These are phyloP conservation scores for Jacaranda copaia DNA, from an alignment of 257 asterid species.

Conservation along the genomic window DNA sequence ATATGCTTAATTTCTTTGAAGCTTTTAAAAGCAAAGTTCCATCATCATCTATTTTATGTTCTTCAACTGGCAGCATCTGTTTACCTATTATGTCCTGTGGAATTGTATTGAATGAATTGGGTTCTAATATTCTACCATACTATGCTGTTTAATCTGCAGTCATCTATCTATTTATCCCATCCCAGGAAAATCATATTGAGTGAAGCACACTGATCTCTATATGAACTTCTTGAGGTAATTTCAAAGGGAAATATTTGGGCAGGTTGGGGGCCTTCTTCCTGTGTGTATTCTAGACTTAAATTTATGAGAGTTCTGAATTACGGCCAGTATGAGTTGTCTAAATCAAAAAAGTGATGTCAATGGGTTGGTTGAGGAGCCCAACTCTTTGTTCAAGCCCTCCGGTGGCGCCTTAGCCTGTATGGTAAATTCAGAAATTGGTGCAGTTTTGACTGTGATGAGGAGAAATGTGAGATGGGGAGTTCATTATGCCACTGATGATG, in stretches of 20 bases:
- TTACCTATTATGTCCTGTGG: not conserved
- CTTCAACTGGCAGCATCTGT: not conserved
- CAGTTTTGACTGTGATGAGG: conserved; percentile 4
- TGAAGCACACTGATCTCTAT: not conserved
- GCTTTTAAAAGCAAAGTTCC: not conserved
- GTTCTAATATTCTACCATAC: not conserved
- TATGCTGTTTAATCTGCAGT: not conserved
- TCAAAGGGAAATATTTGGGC: not conserved
- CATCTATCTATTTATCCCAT: not conserved
- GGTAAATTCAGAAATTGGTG: not conserved
- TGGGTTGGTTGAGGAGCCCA: not conserved
- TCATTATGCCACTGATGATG: not conserved
- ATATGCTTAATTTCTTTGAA: too few relatives aligned
- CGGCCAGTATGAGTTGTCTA: not conserved
- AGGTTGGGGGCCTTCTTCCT: not conserved
- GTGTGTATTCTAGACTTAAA: not conserved
- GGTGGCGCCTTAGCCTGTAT: not conserved
- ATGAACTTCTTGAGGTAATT: not conserved
- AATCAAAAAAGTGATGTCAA: not conserved
- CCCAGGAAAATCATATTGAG: not conserved
- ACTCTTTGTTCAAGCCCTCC: not conserved
- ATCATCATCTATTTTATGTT: not conserved
- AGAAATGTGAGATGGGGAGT: conserved; percentile 3
- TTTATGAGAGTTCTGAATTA: not conserved
- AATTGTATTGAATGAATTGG: not conserved